Percentiles rank a stretch among this genome's conserved stretches.
Conservation (phyloP, 768 basidiomycete species). For the Lentinula detonsa region DNA sequence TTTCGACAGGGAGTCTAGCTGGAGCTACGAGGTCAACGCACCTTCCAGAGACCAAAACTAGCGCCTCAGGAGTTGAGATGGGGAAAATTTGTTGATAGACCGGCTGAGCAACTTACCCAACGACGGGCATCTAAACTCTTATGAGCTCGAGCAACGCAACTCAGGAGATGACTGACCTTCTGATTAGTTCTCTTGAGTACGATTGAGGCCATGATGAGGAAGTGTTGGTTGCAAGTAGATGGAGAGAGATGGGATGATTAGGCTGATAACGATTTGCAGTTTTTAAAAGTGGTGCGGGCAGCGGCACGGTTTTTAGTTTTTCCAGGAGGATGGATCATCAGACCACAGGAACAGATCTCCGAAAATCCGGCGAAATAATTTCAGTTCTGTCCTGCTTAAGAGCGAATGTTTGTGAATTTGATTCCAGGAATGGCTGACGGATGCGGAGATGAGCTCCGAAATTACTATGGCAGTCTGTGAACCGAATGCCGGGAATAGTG, state of each 20-base stretch:
- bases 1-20: neutral
- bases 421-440: neutral
- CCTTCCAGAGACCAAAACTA: slow-evolving; percentile 74
- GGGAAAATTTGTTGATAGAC: slow-evolving; percentile 5
- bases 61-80: neutral
- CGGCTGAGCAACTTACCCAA: slow-evolving; percentile 43
- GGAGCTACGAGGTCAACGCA: slow-evolving; percentile 14
- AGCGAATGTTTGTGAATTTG: neutral
- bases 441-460: no score
- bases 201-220: slow-evolving; percentile 41
- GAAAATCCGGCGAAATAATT: neutral
- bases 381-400: neutral
- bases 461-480: no score
- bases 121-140: slow-evolving; percentile 54
- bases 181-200: slow-evolving; percentile 53
- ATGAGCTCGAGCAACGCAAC: neutral
- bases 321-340: slow-evolving; percentile 7
- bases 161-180: slow-evolving; percentile 31
- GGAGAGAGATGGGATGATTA: neutral
- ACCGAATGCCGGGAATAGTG: neutral
- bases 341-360: neutral
- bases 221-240: neutral
- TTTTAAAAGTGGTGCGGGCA: neutral
- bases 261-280: neutral
- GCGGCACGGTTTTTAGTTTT: neutral